Conservation (phyloP, 345 rosid genomes). For the Draba incana region DNA sequence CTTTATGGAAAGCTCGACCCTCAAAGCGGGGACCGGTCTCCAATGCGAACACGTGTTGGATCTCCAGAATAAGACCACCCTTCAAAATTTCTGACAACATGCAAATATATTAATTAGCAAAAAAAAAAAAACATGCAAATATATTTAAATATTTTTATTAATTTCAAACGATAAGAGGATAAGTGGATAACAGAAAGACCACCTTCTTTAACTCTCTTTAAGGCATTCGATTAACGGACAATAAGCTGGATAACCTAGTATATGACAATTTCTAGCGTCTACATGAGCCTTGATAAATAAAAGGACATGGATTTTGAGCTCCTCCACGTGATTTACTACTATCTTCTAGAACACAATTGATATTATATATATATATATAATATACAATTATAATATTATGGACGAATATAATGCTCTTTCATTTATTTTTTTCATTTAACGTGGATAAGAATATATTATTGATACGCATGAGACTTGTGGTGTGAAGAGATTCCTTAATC, state of each 20-base stretch:
- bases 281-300: background rate
- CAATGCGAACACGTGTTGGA: constrained; percentile 35
- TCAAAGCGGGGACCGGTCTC: constrained; percentile 44
- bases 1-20: constrained; percentile 41
- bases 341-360: background rate
- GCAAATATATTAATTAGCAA: no score
- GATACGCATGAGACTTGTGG: constrained; percentile 24
- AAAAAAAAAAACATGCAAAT: constrained; percentile 27
- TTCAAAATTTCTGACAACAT: constrained; percentile 10
- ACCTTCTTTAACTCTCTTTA: background rate
- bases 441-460: constrained; percentile 28
- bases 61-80: constrained; percentile 26
- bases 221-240: constrained; percentile 2
- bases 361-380: background rate
- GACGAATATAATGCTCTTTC: background rate
- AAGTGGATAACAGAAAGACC: constrained; percentile 27
- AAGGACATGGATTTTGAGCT: background rate
- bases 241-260: constrained; percentile 12
- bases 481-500: constrained; percentile 23
- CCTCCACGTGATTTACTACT: constrained; percentile 33
- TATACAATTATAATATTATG: background rate
- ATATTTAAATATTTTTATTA: background rate
- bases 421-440: constrained; percentile 10
- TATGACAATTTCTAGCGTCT: constrained; percentile 28
- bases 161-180: background rate